Conservation (phyloP, 2,329 filamentous ascomycete genomes). For the Cladorrhinum sp. region DNA sequence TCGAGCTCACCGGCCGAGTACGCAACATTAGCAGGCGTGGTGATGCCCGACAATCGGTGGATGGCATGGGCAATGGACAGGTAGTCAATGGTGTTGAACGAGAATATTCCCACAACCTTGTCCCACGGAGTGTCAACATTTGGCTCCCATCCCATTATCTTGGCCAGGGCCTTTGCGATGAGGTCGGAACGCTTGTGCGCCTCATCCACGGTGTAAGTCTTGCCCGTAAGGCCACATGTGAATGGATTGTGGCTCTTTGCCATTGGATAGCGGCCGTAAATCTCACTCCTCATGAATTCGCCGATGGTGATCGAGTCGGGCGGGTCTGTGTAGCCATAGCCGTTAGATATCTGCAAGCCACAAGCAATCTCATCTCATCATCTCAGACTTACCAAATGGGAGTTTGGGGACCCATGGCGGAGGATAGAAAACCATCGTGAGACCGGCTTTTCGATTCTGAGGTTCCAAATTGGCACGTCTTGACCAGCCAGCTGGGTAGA, state of each 20-base stretch:
- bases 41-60: conserved; percentile 70
- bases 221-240: conserved; percentile 72
- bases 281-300: conserved; percentile 74
- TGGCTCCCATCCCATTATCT: conserved; percentile 68
- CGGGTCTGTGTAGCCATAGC: conserved; percentile 42
- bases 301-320: conserved; percentile 72
- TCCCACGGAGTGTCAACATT: conserved; percentile 76
- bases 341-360: neutral
- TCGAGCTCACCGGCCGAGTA: conserved; percentile 68
- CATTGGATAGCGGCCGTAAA: conserved; percentile 63
- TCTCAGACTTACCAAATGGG: conserved; percentile 45
- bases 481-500: too few relatives aligned
- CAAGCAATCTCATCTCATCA: neutral
- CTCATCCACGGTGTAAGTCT: conserved; percentile 60
- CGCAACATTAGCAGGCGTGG: conserved; percentile 71
- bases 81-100: conserved; percentile 79
- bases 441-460: neutral
- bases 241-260: conserved; percentile 66
- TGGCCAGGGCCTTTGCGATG: conserved; percentile 65
- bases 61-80: conserved; percentile 69
- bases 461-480: neutral
- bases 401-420: conserved; percentile 61
- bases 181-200: conserved; percentile 63
- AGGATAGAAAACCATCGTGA: conserved; percentile 55
- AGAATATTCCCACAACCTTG: conserved; percentile 73